phyloP scores from a whole-genome alignment of 1,139 yeast species.

The Candida glucosophila region DNA sequence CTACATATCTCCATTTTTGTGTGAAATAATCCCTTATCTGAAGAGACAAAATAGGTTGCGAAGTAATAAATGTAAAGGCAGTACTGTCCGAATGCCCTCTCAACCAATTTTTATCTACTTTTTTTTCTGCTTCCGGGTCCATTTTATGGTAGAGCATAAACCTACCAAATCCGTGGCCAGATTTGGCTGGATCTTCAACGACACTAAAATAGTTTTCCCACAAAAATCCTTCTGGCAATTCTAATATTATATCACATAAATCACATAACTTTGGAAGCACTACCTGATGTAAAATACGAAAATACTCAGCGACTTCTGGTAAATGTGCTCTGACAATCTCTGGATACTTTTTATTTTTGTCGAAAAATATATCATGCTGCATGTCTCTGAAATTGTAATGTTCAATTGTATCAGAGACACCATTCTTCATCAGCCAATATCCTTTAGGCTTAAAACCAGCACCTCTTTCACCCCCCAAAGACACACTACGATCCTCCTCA shows the following conservation, averaged over 20 bases:
- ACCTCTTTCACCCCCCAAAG: slow-evolving; percentile 22
- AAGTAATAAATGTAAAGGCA: slow-evolving; percentile 40
- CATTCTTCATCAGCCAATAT: slow-evolving; percentile 24
- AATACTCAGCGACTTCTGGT: slow-evolving; percentile 19
- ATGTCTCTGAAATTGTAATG: slow-evolving; percentile 19
- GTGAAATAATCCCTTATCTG: slow-evolving; percentile 39
- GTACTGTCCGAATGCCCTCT: slow-evolving; percentile 45
- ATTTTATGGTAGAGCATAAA: slow-evolving; percentile 24
- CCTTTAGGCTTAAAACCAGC: slow-evolving; percentile 23
- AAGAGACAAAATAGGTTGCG: slow-evolving; percentile 41
- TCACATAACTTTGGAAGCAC: slow-evolving; percentile 17
- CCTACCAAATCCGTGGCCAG: slow-evolving; percentile 24
- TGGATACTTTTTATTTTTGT: slow-evolving; percentile 14
- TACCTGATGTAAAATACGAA: slow-evolving; percentile 14
- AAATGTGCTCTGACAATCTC: slow-evolving; percentile 20
- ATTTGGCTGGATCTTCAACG: slow-evolving; percentile 12
- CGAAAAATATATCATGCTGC: slow-evolving; percentile 16
- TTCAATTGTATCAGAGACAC: slow-evolving; percentile 20
- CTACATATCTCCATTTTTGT: slow-evolving; percentile 41
- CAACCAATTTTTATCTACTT: slow-evolving; percentile 30
- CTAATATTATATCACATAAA: slow-evolving; percentile 22
- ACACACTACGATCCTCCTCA: slow-evolving; percentile 18
- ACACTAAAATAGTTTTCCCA: slow-evolving; percentile 24
- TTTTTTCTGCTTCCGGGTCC: slow-evolving; percentile 15
- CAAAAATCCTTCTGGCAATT: slow-evolving; percentile 22